These are phyloP conservation scores for Ilyonectria destructans DNA, from an alignment of 2,329 filamentous ascomycete genomes.

Conservation along the genomic window DNA sequence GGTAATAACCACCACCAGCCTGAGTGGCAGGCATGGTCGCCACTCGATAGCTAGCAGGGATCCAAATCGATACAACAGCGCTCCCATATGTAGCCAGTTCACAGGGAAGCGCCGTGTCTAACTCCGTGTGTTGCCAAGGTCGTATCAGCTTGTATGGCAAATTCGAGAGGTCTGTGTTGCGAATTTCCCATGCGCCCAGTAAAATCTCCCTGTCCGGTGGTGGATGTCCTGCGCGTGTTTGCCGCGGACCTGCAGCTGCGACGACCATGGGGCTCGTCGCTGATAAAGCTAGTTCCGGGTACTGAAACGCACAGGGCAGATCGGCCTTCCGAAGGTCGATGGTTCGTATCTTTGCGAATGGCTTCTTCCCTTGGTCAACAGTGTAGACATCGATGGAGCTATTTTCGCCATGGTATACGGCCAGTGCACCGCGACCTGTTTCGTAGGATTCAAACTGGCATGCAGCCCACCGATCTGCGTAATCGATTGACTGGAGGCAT, in stretches of 20 bases:
- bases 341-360: constrained; percentile 54
- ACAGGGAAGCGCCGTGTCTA: constrained; percentile 58
- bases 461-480: constrained; percentile 58
- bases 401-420: constrained; percentile 54
- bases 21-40: constrained; percentile 49
- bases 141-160: constrained; percentile 56
- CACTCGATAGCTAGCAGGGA: constrained; percentile 56
- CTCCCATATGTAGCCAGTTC: constrained; percentile 57
- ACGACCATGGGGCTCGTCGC: constrained; percentile 58
- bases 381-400: constrained; percentile 55
- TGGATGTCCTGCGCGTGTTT: constrained; percentile 56
- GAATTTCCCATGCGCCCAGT: constrained; percentile 59
- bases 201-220: constrained; percentile 58
- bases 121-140: constrained; percentile 57
- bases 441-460: constrained; percentile 56
- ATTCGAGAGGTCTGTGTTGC: constrained; percentile 43
- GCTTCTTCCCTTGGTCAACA: constrained; percentile 54
- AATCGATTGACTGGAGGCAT: constrained; percentile 57
- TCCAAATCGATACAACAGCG: constrained; percentile 60
- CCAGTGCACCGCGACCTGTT: constrained; percentile 53
- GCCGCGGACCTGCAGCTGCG: constrained; percentile 57
- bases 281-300: constrained; percentile 59
- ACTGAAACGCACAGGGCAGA: constrained; percentile 57
- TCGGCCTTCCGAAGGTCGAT: constrained; percentile 56
- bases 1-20: constrained; percentile 47